These are phyloP conservation scores for Candida hungchunana DNA, from an alignment of 805 yeast species.

Conservation along the genomic window DNA sequence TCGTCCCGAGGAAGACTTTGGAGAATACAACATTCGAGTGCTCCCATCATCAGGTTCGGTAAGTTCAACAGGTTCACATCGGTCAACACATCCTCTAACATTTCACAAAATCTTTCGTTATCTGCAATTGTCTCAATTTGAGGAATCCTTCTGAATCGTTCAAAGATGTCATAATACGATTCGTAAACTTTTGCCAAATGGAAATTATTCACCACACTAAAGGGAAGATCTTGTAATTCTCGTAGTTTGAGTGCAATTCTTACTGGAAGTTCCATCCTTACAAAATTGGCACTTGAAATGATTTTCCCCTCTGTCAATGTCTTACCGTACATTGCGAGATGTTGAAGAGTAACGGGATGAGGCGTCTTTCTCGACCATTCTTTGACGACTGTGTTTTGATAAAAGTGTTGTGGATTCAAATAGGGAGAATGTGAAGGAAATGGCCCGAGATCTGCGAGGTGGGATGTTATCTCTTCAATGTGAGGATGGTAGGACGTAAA, in stretches of 20 bases:
- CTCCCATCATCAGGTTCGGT: constrained; percentile 91
- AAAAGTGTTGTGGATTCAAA: constrained; percentile 72
- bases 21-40: constrained; percentile 70
- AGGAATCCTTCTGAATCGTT: constrained; percentile 72
- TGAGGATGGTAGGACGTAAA: constrained; percentile 33
- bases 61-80: constrained; percentile 78
- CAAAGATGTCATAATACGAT: constrained; percentile 83
- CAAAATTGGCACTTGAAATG: constrained; percentile 82
- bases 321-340: constrained; percentile 85
- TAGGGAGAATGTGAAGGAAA: constrained; percentile 40
- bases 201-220: constrained; percentile 76
- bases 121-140: constrained; percentile 66
- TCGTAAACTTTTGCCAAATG: constrained; percentile 88
- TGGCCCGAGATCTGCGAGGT: constrained; percentile 35
- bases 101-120: constrained; percentile 66
- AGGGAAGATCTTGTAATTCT: constrained; percentile 80
- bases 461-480: constrained; percentile 29
- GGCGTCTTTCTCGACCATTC: constrained; percentile 64
- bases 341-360: constrained; percentile 86
- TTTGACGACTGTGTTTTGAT: constrained; percentile 69
- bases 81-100: constrained; percentile 55
- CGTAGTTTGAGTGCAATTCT: constrained; percentile 76
- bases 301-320: constrained; percentile 72
- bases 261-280: constrained; percentile 77
- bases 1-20: constrained; percentile 52